Percentiles rank a stretch among this genome's conserved stretches.
Conservation (phyloP, 2,329 filamentous ascomycete species). For the Aotearoamyces nothofagi region DNA sequence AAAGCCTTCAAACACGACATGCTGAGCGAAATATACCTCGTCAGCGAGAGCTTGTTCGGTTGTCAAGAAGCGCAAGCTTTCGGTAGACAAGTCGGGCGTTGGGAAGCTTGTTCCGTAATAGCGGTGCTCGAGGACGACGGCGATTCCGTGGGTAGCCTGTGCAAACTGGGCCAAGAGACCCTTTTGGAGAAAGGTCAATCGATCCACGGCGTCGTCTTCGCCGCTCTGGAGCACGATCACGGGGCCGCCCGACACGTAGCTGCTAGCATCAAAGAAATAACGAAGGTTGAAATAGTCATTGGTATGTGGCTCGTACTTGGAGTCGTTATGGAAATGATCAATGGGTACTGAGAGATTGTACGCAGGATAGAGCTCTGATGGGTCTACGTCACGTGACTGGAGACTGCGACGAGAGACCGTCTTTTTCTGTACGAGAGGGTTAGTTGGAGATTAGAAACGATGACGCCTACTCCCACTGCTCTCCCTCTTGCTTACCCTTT, state of each 20-base stretch:
- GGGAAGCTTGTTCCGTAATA: constrained; percentile 75
- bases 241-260: constrained; percentile 65
- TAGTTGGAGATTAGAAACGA: no score
- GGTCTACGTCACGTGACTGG: constrained; percentile 12
- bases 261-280: constrained; percentile 70
- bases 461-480: no score
- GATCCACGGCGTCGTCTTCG: constrained; percentile 46
- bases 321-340: constrained; percentile 75
- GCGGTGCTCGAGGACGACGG: constrained; percentile 71
- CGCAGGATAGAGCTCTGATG: constrained; percentile 15
- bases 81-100: constrained; percentile 44
- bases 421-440: no score
- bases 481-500: no score
- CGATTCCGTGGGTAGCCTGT: constrained; percentile 56
- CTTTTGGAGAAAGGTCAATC: constrained; percentile 60
- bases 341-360: constrained; percentile 28
- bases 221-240: constrained; percentile 65
- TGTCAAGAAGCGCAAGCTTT: constrained; percentile 66
- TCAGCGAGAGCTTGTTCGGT: constrained; percentile 76
- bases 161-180: constrained; percentile 61
- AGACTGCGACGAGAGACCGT: no score
- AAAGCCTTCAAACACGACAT: constrained; percentile 56
- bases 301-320: constrained; percentile 61
- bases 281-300: constrained; percentile 52
- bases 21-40: constrained; percentile 62